Evolutionary conservation across 1,284 basidiomycete genomes (phyloP).

Genomic region (Fistulinella staudtii): DNA sequence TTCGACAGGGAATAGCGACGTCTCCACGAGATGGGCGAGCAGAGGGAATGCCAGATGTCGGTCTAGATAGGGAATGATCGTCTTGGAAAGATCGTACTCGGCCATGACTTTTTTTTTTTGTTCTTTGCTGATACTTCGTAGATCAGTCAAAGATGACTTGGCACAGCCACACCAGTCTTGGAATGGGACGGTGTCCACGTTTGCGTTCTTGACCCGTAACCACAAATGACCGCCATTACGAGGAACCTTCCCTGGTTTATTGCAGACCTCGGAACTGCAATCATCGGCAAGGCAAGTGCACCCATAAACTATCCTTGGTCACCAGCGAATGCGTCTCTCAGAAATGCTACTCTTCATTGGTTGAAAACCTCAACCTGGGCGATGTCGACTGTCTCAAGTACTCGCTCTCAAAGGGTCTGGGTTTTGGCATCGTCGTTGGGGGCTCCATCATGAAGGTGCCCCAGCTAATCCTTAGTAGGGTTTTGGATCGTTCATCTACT

Average conservation of each 20-base stretch:
- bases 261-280: conserved; percentile 71
- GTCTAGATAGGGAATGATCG: conserved; percentile 90
- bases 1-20: conserved; percentile 66
- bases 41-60: conserved; percentile 92
- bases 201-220: conserved; percentile 1
- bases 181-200: conserved; percentile 5
- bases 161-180: conserved; percentile 34
- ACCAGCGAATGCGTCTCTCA: conserved; percentile 28
- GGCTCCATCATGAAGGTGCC: conserved; percentile 96
- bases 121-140: too few relatives aligned
- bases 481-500: background rate
- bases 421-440: conserved; percentile 89
- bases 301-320: background rate
- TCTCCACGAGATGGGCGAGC: conserved; percentile 80
- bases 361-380: conserved; percentile 85
- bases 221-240: conserved; percentile 64
- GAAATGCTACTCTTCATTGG: conserved; percentile 89
- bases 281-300: conserved; percentile 72
- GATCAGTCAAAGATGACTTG: conserved; percentile 8
- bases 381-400: conserved; percentile 87
- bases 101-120: conserved; percentile 53
- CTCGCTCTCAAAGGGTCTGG: conserved; percentile 88
- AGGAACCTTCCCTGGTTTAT: conserved; percentile 79
- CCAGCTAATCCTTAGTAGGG: conserved; percentile 74
- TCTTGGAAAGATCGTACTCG: conserved; percentile 86